Percentiles rank a stretch among this genome's conserved stretches.
These are phyloP conservation scores for Fomitopsis serialis DNA, from an alignment of 768 basidiomycete genomes.

Conservation along the genomic window DNA sequence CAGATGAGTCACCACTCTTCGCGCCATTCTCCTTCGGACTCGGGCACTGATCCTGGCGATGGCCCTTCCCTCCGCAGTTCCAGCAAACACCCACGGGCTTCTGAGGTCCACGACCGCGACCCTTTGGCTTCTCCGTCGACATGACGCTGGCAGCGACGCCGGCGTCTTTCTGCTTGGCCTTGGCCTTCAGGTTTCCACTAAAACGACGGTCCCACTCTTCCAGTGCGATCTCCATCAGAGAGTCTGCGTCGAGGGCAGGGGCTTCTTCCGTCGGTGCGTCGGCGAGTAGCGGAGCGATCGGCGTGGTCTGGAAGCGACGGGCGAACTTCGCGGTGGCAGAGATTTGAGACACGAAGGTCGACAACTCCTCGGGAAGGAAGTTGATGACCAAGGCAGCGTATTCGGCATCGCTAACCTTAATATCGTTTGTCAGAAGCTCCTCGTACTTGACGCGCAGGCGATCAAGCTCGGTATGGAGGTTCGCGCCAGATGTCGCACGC, in stretches of 20 bases:
- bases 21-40: neutral
- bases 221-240: constrained; percentile 1
- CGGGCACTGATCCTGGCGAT: neutral
- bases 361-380: constrained; percentile 2
- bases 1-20: neutral
- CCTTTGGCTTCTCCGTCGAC: constrained; percentile 4
- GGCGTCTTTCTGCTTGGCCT: neutral
- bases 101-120: neutral
- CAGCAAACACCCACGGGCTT: constrained; percentile 3
- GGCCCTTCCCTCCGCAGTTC: constrained; percentile 5
- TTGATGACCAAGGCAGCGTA: constrained; percentile 3
- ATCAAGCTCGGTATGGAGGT: neutral
- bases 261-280: neutral
- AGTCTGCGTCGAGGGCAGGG: neutral
- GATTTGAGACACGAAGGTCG: constrained; percentile 4
- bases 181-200: neutral
- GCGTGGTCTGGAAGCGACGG: neutral
- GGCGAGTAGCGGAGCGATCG: no score
- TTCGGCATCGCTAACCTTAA: neutral
- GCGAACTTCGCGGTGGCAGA: neutral
- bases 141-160: constrained; percentile 4
- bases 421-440: neutral
- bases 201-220: constrained; percentile 5
- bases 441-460: constrained; percentile 15
- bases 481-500: neutral